Base-by-base conservation (phyloP, 139 green algal genomes). In the Chlamydomonas asymmetrica region DNA sequence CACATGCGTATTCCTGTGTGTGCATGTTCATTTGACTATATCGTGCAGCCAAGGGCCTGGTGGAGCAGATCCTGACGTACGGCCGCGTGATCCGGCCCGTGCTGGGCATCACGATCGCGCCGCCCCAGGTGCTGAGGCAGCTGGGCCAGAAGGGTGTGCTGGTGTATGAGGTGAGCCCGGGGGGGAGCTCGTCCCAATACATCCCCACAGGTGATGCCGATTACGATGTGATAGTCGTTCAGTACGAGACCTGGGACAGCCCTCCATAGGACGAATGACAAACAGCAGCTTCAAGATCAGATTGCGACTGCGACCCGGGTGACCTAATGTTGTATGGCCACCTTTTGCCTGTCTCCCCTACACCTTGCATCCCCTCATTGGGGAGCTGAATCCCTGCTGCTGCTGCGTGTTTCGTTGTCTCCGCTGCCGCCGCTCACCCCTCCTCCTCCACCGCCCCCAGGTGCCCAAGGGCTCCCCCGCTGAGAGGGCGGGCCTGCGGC, bases 91-190 rank as follows among this genome's bases (percentile, higher is more conserved):
- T 85, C 71, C 65, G 90, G 4, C 92, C 92, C 0, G 82, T 93
- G 13, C 80, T 96, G 48, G 92, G 92, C 40, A 91, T 96, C 66
- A 82, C 83, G 52, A 91, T 96, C 73, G 91, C 91, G 0, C 91
- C 91, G n/a, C 89, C 94, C 38, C 80, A 86, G 68, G 74, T 82
- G 6, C 74, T 84, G 43, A 76, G 80, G 74, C 78, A 85, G 62
- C 75, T 87, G 50, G 78, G 76, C 0, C 41, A 79, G 49, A 50
- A 80, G 38, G 84, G 92, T 29, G 90, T 97, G 34, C 75, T 97
- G 61, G 84, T 97, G 65, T 78, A 97, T 29, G 85, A 93, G 32
- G 88, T 89, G 43, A 79, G 83, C 2, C 31, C n/a, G 64, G 27
- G 76, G 74, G 29, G 81, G 81, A 5, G 76, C 87, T 27, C 80